These are phyloP conservation scores for Nothophoma quercina DNA, from an alignment of 2,329 filamentous ascomycete genomes.

Conservation along the genomic window DNA sequence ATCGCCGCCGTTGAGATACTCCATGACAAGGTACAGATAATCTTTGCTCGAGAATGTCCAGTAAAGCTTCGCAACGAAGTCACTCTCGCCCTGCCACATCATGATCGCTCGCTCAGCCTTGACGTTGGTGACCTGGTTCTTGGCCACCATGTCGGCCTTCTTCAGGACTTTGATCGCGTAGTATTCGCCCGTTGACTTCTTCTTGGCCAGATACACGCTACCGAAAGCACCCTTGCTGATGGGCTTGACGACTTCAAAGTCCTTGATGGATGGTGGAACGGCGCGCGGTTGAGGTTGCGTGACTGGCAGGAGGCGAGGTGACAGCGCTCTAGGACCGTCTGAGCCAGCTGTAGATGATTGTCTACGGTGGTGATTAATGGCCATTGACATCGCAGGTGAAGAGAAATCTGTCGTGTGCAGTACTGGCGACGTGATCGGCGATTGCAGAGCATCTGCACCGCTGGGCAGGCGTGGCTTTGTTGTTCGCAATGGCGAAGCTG, in stretches of 20 bases:
- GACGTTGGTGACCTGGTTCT: constrained; percentile 98
- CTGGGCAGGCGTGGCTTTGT: constrained; percentile 77
- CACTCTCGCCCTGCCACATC: constrained; percentile 99
- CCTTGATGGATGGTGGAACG: constrained; percentile 94
- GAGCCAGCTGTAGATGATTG: constrained; percentile 92
- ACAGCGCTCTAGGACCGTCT: constrained; percentile 71
- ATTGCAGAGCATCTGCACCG: constrained; percentile 71
- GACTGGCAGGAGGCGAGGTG: constrained; percentile 79
- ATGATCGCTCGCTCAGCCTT: constrained; percentile 98
- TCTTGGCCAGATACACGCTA: constrained; percentile 97
- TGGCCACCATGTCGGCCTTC: constrained; percentile 99
- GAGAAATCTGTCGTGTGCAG: constrained; percentile 82
- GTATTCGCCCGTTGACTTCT: constrained; percentile 97
- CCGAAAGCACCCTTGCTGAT: constrained; percentile 99
- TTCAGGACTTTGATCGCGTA: constrained; percentile 98
- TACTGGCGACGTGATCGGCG: constrained; percentile 89
- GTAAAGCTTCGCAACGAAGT: constrained; percentile 98
- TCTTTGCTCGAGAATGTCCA: constrained; percentile 99
- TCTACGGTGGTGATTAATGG: constrained; percentile 76
- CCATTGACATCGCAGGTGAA: constrained; percentile 68
- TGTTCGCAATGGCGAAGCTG: constrained; percentile 86
- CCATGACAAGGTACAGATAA: constrained; percentile 98
- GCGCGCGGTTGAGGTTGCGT: constrained; percentile 85
- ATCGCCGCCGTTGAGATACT: constrained; percentile 96
- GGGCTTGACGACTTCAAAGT: constrained; percentile 99